Evolutionary conservation across 371 early-diverging fungal genomes (phyloP), one percentile per base, ranked within the genome.

Genomic region (Mucor indicus): DNA sequence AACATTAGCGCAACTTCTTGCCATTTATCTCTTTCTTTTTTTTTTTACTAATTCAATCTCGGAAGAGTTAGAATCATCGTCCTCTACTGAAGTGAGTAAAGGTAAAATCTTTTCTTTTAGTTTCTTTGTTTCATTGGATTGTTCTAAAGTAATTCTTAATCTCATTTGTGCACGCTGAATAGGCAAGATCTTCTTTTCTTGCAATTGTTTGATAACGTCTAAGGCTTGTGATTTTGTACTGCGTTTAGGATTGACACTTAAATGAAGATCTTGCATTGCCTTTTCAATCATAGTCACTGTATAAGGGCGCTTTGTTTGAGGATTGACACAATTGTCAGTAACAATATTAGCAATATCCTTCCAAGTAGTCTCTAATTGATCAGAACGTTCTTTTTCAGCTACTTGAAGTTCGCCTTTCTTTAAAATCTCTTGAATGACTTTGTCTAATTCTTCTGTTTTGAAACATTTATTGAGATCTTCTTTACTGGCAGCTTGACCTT

Each of bases 211-310:
- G 46, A 98, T 96, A 13, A 93, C 90, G 39, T 96, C 96, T 51
- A 95, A 65, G 19, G 98, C 96, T 47, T 81, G 86, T 7, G 80
- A 80, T 57, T 98, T 98, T 20, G 91, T 84, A 54, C 83, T 91
- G 33, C 85, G 77, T 52, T 90, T 93, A 1, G 90, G 84, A 59
- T 93, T 89, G 39, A 96, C 85, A 38, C 88, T 89, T 53, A 89
- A 83, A 60, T 97, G 98, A 13, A 97, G 67, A 48, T 96, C 95
- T 3, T 79, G 77, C 88, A 98, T 90, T 12, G 94, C 90, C 71
- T 96, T 95, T 64, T 98, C 98, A 48, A 98, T 95, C 88, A 97
- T 93, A 12, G 94, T 89, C 27, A 92, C 89, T 0, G 99, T 89
- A 51, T 98, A 96, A 1, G 97, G 95, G 38, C 94, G 80, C 62